Percentiles rank a stretch among this genome's conserved stretches.
phyloP scores from a whole-genome alignment of 1,284 basidiomycete species.

The Malassezia globosa region DNA sequence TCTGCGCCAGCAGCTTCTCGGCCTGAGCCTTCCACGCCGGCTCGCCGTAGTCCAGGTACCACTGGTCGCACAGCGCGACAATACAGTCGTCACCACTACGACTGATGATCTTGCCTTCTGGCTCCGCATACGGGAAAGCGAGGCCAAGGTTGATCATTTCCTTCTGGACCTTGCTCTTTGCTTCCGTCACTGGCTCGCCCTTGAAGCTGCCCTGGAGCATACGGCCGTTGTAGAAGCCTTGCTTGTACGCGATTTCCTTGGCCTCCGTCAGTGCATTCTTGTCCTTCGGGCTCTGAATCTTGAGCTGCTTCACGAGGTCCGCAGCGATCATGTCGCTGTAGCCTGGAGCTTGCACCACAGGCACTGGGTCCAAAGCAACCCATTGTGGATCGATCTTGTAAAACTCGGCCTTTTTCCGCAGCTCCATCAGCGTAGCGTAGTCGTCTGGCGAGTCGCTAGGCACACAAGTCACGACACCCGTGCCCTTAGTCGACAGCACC shows the following conservation, averaged over 20 bases:
- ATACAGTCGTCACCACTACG: slow-evolving; percentile 90
- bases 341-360: slow-evolving; percentile 75
- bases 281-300: slow-evolving; percentile 93
- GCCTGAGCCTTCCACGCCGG: slow-evolving; percentile 71
- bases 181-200: slow-evolving; percentile 75
- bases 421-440: slow-evolving; percentile 76
- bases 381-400: slow-evolving; percentile 89
- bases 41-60: slow-evolving; percentile 98
- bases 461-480: slow-evolving; percentile 94
- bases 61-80: slow-evolving; percentile 95
- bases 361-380: slow-evolving; percentile 72
- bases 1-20: slow-evolving; percentile 68
- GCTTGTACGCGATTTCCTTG: slow-evolving; percentile 96
- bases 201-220: slow-evolving; percentile 84
- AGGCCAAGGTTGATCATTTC: slow-evolving; percentile 67
- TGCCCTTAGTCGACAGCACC: slow-evolving; percentile 90
- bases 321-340: slow-evolving; percentile 87
- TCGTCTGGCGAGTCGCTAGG: slow-evolving; percentile 98
- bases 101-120: slow-evolving; percentile 80
- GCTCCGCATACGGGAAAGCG: slow-evolving; percentile 87
- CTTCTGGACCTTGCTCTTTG: slow-evolving; percentile 76
- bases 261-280: slow-evolving; percentile 70
- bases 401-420: slow-evolving; percentile 92
- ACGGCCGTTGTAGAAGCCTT: slow-evolving; percentile 86
- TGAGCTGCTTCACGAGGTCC: slow-evolving; percentile 74